A percentile compares a stretch with the other conserved stretches of the same genome.
Evolutionary conservation across 768 basidiomycete species (phyloP).

Genomic region (Boletus vermiculosoides): DNA sequence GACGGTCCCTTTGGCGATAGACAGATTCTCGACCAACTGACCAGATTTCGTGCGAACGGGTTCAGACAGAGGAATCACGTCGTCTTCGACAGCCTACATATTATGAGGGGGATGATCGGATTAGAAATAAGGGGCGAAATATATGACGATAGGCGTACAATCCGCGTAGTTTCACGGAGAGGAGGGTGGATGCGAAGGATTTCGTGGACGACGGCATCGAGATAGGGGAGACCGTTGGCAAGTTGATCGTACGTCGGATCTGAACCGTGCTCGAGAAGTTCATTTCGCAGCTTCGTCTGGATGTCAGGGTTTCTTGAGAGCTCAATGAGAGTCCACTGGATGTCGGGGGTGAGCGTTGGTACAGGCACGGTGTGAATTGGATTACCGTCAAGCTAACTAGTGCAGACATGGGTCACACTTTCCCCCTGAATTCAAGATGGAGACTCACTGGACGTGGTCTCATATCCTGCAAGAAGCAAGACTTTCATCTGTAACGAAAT

Average conservation of each 20-base stretch:
- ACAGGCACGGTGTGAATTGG: neutral
- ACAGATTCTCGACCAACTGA: neutral
- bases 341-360: neutral
- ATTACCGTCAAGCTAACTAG: neutral
- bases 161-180: neutral
- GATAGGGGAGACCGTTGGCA: neutral
- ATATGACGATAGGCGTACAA: neutral
- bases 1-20: neutral
- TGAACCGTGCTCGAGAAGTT: neutral
- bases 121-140: neutral
- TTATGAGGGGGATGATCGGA: neutral
- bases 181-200: neutral
- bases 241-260: neutral
- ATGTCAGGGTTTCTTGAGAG: neutral
- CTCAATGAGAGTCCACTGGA: neutral
- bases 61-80: neutral
- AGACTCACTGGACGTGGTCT: neutral
- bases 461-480: neutral
- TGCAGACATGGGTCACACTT: neutral
- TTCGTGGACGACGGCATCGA: neutral
- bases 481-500: neutral
- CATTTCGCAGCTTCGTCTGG: neutral
- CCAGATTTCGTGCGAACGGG: neutral
- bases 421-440: neutral
- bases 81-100: neutral